A percentile compares a stretch with the other conserved stretches of the same genome.
Evolutionary conservation across 768 basidiomycete species (phyloP).

Genomic region (Lactarius indigo): DNA sequence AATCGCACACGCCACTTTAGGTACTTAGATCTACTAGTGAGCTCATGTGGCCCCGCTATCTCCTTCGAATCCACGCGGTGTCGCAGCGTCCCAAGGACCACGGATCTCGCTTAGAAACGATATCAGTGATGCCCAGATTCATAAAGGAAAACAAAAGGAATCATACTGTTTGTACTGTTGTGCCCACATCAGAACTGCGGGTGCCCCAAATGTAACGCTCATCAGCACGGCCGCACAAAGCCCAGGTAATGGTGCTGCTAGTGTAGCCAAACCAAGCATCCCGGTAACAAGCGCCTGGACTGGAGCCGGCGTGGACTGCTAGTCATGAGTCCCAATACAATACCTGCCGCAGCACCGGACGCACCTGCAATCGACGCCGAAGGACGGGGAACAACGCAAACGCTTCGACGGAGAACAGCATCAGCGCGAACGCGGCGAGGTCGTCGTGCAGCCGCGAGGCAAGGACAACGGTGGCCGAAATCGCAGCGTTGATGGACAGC

Average conservation of each 20-base stretch:
- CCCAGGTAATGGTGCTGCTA: slow-evolving; percentile 53
- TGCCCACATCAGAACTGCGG: slow-evolving; percentile 75
- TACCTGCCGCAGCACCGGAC: slow-evolving; percentile 20
- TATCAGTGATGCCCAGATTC: background rate
- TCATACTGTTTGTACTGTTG: slow-evolving; percentile 83
- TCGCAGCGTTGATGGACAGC: slow-evolving; percentile 85
- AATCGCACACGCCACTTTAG: background rate
- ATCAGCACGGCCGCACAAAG: slow-evolving; percentile 50
- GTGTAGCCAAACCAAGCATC: slow-evolving; percentile 48
- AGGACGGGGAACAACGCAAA: slow-evolving; percentile 85
- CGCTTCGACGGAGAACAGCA: slow-evolving; percentile 75
- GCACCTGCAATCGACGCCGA: slow-evolving; percentile 68
- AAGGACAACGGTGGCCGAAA: slow-evolving; percentile 89
- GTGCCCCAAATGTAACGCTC: slow-evolving; percentile 68
- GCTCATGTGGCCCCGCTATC: background rate
- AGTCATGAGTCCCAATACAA: slow-evolving; percentile 8
- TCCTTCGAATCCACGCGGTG: slow-evolving; percentile 39
- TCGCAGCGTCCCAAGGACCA: slow-evolving; percentile 88
- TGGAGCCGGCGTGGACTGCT: slow-evolving; percentile 44
- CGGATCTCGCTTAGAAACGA: slow-evolving; percentile 68
- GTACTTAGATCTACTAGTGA: background rate
- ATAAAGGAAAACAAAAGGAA: slow-evolving; percentile 16
- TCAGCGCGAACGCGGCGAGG: slow-evolving; percentile 83
- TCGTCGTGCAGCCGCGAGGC: slow-evolving; percentile 85
- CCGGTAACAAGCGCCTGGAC: slow-evolving; percentile 55